Evolutionary conservation across 306 rosid species (phyloP), one percentile per base, ranked within the genome.

Genomic region (Sindora glabra): DNA sequence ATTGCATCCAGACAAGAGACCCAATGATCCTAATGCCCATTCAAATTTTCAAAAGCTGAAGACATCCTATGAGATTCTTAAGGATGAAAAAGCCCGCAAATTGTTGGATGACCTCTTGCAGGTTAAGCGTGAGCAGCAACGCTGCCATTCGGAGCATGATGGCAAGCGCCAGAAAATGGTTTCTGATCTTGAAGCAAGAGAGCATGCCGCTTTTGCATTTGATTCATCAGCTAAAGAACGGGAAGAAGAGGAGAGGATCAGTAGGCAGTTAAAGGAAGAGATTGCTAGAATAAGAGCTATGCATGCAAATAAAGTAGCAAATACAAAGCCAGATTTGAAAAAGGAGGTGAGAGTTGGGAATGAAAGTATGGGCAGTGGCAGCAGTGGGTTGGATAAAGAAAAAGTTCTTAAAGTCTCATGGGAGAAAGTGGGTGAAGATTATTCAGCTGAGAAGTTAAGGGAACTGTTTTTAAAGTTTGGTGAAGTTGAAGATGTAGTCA

Each of bases 1-100:
- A 51, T 58, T 86, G 67, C 99, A 94, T 61, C 99, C 99, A 0
- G 99, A 94, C 77, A 94, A 94, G 85, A 82, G 86, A 57, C 95
- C 77, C 0, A 92, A 83, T 17, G 92, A 91, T 71, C 81, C 95
- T 1, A 64, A 87, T 67, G 95, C 98, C 64, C 82, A 76, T 11
- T 65, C 75, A 56, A 65, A 89, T 13, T 89, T 89, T 48, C 89
- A 78, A 21, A 79, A 69, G 70, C 87, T 89, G 1, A 83, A 77
- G 25, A 59, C 90, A 1, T 92, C 95, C 5, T 89, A 89, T 71
- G 90, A 89, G 67, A 84, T 92, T 60, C 89, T 92, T 39, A 80
- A 74, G 71, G 96, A 89, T 47, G 89, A 80, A 3, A 86, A 84
- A 29, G 95, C 95, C 45, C 82, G 99, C 30, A 89, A 77, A 34